Base-by-base conservation (phyloP, 768 basidiomycete species). In the Lentinula sp. region DNA sequence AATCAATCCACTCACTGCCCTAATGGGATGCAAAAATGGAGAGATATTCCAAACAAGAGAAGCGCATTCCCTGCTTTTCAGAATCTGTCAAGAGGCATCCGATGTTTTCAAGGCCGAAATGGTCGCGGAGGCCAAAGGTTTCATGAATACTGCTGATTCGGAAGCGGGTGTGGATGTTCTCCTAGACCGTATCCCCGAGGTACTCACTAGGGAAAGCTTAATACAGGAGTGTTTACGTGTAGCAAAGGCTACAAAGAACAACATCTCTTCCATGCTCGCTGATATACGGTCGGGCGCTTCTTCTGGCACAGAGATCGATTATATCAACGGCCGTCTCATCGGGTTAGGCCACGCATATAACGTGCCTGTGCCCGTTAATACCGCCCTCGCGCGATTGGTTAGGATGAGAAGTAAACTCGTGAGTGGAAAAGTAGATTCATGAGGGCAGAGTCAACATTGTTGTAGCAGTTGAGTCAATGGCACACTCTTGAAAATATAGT, bases 1-100 rank as follows among this genome's bases (percentile, higher is more conserved):
- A 65, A 83, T 98, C 71, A 94, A 97, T 68, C 87, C 96, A 1
- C 79, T 98, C 60, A 91, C 94, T 0, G 90, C 92, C 8, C 70
- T 98, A 23, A 74, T 93, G 63, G 84, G 85, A 35, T 90, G 93
- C 67, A 79, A 82, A 55, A 96, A 96, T 69, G 93, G 93, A 16
- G 84, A 85, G 1, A 71, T 96, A 18, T 80, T 90, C 68, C 70
- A 70, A 6, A 73, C 81, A 8, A 55, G 66, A 0, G 72, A 75
- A 12, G 79, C 85, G 2, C 64, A 68, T 2, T 72, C 74, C 28
- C 70, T 95, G 41, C 71, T 85, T 55, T 58, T 67, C 1, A 70
- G 74, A 42, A 72, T 97, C n/a, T 88, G 90, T 64, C 39, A 67
- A n/a, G 96, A 98, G 72, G 90, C 89, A 7, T 77, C 85, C 1